Conservation (phyloP, 2,329 filamentous ascomycete genomes). For the Elsinoe necatrix region DNA sequence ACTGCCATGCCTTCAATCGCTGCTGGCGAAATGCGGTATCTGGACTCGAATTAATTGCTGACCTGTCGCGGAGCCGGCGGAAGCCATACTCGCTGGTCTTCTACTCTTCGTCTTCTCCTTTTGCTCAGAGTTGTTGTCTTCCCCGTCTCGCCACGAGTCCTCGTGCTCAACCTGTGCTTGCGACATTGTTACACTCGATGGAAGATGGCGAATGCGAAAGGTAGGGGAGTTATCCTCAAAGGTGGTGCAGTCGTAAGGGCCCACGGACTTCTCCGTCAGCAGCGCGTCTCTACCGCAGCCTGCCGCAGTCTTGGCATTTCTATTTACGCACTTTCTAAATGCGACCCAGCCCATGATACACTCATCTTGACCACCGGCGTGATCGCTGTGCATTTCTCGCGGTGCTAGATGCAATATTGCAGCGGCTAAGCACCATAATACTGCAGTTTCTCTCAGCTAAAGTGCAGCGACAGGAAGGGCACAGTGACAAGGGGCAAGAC, state of each 20-base stretch:
- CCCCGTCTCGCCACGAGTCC: conserved; percentile 34
- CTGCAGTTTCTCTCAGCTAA: too few relatives aligned
- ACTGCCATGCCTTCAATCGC: conserved; percentile 98
- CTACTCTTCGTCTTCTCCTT: conserved; percentile 82
- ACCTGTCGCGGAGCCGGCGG: not conserved
- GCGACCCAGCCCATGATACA: too few relatives aligned
- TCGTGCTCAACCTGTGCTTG: conserved; percentile 37
- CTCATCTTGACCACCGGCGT: too few relatives aligned
- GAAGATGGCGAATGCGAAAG: not conserved
- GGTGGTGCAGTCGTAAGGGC: too few relatives aligned
- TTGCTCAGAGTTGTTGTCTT: conserved; percentile 34
- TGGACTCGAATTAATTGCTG: conserved; percentile 33
- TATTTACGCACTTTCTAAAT: too few relatives aligned
- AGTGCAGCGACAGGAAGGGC: too few relatives aligned
- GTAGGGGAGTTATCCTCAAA: not conserved
- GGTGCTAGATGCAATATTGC: too few relatives aligned
- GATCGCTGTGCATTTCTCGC: too few relatives aligned
- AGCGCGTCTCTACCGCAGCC: too few relatives aligned
- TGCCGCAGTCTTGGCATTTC: not conserved
- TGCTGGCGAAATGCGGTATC: conserved; percentile 97
- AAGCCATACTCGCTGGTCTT: conserved; percentile 70
- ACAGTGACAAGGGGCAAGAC: too few relatives aligned
- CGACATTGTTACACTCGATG: conserved; percentile 31
- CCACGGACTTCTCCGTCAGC: too few relatives aligned
- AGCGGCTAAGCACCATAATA: too few relatives aligned